Evolutionary conservation across 1,284 basidiomycete species (phyloP).

Genomic region (Papiliotrema flavescens): DNA sequence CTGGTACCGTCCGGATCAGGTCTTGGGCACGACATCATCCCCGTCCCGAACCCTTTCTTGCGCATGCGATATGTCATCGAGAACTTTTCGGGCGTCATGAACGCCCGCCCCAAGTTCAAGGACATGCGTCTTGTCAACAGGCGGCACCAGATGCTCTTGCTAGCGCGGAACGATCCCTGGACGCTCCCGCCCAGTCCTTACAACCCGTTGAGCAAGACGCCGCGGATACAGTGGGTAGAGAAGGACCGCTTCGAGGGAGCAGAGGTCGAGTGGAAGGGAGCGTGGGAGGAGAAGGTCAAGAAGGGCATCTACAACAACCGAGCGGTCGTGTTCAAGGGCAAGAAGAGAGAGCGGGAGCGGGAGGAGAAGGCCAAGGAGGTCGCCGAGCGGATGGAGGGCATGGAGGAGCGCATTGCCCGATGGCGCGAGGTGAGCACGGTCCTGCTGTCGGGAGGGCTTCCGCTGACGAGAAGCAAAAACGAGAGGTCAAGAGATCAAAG

Average conservation of each 20-base stretch:
- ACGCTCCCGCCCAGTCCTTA: slow-evolving; percentile 30
- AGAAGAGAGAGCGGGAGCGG: slow-evolving; percentile 38
- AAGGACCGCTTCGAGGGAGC: slow-evolving; percentile 8
- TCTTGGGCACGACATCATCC: neutral
- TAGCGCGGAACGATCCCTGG: slow-evolving; percentile 20
- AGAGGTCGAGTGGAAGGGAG: slow-evolving; percentile 18
- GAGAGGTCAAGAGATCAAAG: slow-evolving; percentile 17
- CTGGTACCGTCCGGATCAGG: too few species aligned
- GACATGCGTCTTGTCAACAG: slow-evolving; percentile 17
- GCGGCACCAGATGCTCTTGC: slow-evolving; percentile 33
- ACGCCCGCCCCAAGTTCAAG: neutral
- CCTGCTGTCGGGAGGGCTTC: neutral
- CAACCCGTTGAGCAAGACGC: slow-evolving; percentile 9
- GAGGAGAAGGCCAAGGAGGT: slow-evolving; percentile 27
- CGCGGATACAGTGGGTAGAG: slow-evolving; percentile 4
- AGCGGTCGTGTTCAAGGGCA: slow-evolving; percentile 41
- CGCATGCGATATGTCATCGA: neutral
- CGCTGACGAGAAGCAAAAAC: slow-evolving; percentile 16
- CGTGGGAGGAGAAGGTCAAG: slow-evolving; percentile 4
- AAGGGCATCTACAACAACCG: slow-evolving; percentile 31
- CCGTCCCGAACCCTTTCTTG: slow-evolving; percentile 41
- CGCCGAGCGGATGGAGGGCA: slow-evolving; percentile 33
- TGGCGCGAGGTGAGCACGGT: slow-evolving; percentile 42
- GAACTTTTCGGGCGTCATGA: neutral
- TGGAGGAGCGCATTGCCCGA: slow-evolving; percentile 43